Evolutionary conservation across 345 rosid genomes (phyloP).

Genomic region (Hevea brasiliensis): DNA sequence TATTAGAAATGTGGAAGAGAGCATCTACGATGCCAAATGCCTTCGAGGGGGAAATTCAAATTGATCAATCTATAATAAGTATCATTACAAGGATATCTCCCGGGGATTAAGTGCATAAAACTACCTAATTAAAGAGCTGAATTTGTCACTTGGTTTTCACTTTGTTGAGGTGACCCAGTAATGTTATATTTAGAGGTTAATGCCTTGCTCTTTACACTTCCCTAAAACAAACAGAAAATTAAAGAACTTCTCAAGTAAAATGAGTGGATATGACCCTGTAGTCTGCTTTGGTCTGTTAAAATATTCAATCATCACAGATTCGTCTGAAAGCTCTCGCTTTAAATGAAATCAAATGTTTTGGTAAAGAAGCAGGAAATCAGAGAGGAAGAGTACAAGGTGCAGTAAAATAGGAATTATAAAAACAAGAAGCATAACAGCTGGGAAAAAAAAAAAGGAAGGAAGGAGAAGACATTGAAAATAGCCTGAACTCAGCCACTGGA

Average conservation of each 20-base stretch:
- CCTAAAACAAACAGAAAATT: background rate
- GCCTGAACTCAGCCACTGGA: background rate
- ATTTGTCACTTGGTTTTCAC: background rate
- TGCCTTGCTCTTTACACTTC: background rate
- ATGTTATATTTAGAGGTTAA: background rate
- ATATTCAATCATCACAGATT: background rate
- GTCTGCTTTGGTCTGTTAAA: background rate
- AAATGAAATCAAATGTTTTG: background rate
- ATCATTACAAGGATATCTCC: background rate
- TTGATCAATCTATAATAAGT: conserved; percentile 19
- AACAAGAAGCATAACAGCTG: background rate
- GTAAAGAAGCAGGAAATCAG: background rate
- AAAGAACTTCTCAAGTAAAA: background rate
- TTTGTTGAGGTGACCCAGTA: background rate
- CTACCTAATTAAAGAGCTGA: background rate
- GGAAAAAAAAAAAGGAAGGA: no score
- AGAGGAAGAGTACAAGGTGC: no score
- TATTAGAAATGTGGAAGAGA: conserved; percentile 36
- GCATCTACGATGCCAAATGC: conserved; percentile 22
- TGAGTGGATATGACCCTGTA: background rate
- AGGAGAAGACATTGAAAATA: no score
- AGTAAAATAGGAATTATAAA: background rate
- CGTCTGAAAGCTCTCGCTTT: background rate
- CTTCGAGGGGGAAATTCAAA: conserved; percentile 42
- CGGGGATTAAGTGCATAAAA: background rate